Base-by-base conservation (phyloP, 2,329 filamentous ascomycete species). In the Sporothrix globosa region DNA sequence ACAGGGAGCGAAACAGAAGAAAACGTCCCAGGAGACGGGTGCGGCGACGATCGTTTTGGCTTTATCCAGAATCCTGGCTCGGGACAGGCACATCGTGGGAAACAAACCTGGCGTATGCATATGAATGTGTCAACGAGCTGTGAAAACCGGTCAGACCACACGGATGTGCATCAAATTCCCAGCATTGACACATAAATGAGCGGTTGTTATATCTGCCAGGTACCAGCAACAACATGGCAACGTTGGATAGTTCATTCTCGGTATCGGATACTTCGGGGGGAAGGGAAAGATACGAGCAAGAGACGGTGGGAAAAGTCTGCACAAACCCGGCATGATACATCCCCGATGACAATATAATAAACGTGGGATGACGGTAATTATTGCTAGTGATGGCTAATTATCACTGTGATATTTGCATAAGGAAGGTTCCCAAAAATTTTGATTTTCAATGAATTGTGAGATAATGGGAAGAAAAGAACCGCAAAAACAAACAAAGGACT, bases 141-240 rank as follows among this genome's bases (percentile, higher is more conserved):
- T 53, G 21, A 27, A 53, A 53, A 53, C 50, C 21, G 34, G 56
- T 61, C 56, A 61, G 34, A 44, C 34, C n/a, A 41, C 41, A 63
- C 41, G 21, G 41, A 41, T 30, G 30, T 27, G 19, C 39, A 46
- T 53, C 21, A 27, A 17, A 24, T 44, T 48, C 14, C 34, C 48
- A 21, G 68, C 68, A 69, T 69, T 65, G 68, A 69, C 48, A 30
- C 27, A 3, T 17, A 65, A 39, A 69, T 56, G 48, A 52, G 14
- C 24, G 7, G 3, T 39, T 19, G 30, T 34, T 58, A n/a, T 52
- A 24, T 9, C 58, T 41, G 11, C 41, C 30, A 27, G 53, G 19
- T 39, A 58, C 41, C n/a, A 24, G 13, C 7, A 54, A 24, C 4
- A 69, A 54, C 56, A 34, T 56, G 56, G 56, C 58, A 46, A 39